Evolutionary conservation across 805 yeast species (phyloP), one percentile per base, ranked within the genome.

Genomic region (Isabelozyma gotoi): DNA sequence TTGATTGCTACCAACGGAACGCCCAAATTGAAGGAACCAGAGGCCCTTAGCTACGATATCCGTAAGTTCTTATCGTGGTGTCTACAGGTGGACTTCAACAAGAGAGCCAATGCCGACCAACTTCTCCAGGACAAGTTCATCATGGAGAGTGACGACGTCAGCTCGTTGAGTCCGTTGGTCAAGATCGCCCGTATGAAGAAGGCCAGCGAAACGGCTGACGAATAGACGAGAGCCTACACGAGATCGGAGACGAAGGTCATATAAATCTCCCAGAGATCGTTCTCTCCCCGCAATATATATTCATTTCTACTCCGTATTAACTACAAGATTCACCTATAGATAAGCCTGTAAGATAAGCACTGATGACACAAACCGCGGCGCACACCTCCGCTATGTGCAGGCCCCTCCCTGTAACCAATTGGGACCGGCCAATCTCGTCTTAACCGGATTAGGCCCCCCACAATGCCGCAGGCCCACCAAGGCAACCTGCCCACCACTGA

Each of bases 1-100:
- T 73, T 94, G 63, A 94, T 94, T 73, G 96, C 96, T 4, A 89
- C 97, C 0, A 92, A 89, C 57, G 99, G 99, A 41, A 94, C 98
- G 0, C 99, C 99, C 17, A 83, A 84, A 52, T 73, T 94, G 60
- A 90, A 91, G 64, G 88, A 90, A 57, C 94, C 96, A 2, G 96
- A 87, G 44, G 80, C 82, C 5, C 68, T 94, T 40, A 81, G 91
- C 48, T 67, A 76, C 38, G 77, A 74, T 16, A 71, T 94, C 59
- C 80, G 82, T 52, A 68, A 74, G 40, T 94, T 94, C 57, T 74
- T 94, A 56, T 77, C 82, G 29, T 77, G 84, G 76, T 85, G 94
- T 60, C 73, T 92, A 48, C 87, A 84, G 51, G 97, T 91, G 21
- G 86, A 87, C 53, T 84, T 90, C 19, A 89, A 86, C 21, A 79